Base-by-base conservation (phyloP, 1,284 basidiomycete species). In the Malassezia dermatis region DNA sequence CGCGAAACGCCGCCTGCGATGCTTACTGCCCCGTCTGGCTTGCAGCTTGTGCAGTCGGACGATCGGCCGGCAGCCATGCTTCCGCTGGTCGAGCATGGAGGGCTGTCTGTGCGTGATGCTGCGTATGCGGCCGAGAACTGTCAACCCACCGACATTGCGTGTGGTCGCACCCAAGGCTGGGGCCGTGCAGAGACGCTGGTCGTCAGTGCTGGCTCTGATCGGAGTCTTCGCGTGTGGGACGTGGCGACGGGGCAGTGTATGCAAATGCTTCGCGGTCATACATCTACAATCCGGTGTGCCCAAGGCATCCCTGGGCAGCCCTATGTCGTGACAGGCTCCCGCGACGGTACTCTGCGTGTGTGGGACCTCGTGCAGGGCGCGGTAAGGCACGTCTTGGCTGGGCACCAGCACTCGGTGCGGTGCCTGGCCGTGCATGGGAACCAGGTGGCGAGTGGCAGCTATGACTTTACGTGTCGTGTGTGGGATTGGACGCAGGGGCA, bases 171-270 rank as follows among this genome's bases (percentile, higher is more conserved):
- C 3, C 76, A 78, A 24, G 84, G 84, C 1, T 86, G 82, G 80
- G 84, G 84, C 1, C 81, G 83, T 62, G 75, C 77, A 17, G 79
- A 80, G 35, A 79, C 87, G 4, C 77, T 93, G 1, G 83, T 93
- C 7, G 84, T 95, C n/a, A 88, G 84, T 56, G 90, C 88, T 1
- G 90, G 89, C 6, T 94, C 90, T 67, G 91, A 96, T 72, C 85
- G 90, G 66, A 82, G 83, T 48, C 79, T 96, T 15, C 80, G 86
- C 31, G 88, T 96, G 0, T 98, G 93, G 93, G 89, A 96, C 70
- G 80, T 88, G 27, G 79, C 81, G 46, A 84, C 86, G 6, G 89
- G 85, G 80, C 51, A 83, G 82, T 89, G 87, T 69, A 80, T 89
- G 26, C 85, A 89, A 71, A 79, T 83, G 8, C 79, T 98, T 15